phyloP scores from a whole-genome alignment of 768 basidiomycete species.

The Suillus tomentosus region DNA sequence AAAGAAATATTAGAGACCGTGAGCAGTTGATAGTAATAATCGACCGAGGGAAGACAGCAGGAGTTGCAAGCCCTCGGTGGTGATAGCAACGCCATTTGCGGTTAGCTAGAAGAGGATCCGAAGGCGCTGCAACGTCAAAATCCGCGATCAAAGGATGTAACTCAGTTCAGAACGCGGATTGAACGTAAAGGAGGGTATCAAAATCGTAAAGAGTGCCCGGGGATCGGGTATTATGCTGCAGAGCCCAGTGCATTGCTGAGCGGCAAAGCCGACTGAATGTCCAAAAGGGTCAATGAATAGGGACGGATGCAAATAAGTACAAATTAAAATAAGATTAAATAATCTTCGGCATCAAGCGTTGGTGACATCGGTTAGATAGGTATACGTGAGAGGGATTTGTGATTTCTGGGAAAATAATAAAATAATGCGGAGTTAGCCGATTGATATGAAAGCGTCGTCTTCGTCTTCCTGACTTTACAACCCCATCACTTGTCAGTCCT shows the following conservation, averaged over 20 bases:
- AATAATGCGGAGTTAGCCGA: constrained; percentile 31
- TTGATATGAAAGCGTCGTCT: constrained; percentile 27
- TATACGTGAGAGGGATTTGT: constrained; percentile 8
- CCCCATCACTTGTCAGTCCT: constrained; percentile 17
- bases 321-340: background rate
- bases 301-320: background rate
- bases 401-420: constrained; percentile 14
- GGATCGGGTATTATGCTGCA: background rate
- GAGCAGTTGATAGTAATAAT: background rate
- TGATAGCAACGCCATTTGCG: constrained; percentile 14
- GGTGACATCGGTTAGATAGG: constrained; percentile 34
- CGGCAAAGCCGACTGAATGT: background rate
- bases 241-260: background rate
- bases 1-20: background rate
- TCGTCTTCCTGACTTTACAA: constrained; percentile 12
- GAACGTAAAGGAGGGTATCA: background rate
- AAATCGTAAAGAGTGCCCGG: background rate
- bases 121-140: constrained; percentile 1
- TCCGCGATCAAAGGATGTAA: constrained; percentile 4
- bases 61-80: constrained; percentile 8
- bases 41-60: background rate
- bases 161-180: background rate
- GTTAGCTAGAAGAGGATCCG: constrained; percentile 9
- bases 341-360: constrained; percentile 4
- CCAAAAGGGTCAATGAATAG: background rate